Evolutionary conservation across 2,329 filamentous ascomycete species (phyloP).

Genomic region (Myotisia sp.): DNA sequence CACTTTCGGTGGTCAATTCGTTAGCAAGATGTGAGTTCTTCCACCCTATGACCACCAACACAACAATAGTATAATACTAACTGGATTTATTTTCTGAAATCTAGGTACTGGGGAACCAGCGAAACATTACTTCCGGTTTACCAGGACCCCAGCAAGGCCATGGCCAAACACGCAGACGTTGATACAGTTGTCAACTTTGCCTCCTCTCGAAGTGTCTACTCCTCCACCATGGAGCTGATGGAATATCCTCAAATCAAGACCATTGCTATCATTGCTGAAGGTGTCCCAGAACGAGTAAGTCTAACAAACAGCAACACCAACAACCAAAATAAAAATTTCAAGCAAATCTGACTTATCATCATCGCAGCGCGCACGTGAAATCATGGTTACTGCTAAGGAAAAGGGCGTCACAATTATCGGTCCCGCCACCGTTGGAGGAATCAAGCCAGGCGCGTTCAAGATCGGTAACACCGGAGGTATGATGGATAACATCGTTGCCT

Average conservation of each 20-base stretch:
- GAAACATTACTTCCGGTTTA: conserved; percentile 98
- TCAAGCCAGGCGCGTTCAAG: conserved; percentile 99
- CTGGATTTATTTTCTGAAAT: conserved; percentile 1
- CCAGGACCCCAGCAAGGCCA: conserved; percentile 82
- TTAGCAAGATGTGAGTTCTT: conserved; percentile 78
- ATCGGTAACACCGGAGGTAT: conserved; percentile 99
- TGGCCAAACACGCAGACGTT: conserved; percentile 91
- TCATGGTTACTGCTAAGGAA: conserved; percentile 89
- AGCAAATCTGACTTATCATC: conserved; percentile 1
- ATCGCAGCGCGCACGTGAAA: conserved; percentile 79
- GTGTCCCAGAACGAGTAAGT: conserved; percentile 86
- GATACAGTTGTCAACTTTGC: conserved; percentile 99
- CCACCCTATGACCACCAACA: too few species aligned
- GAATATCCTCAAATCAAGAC: conserved; percentile 92
- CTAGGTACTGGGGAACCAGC: conserved; percentile 93
- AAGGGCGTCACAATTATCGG: conserved; percentile 99
- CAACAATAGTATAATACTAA: conserved; percentile 2
- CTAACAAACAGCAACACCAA: not conserved
- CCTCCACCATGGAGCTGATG: conserved; percentile 97
- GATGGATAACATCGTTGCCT: conserved; percentile 99
- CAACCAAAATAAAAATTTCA: too few species aligned
- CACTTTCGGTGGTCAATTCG: conserved; percentile 98
- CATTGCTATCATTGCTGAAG: conserved; percentile 98
- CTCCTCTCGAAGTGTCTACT: conserved; percentile 96
- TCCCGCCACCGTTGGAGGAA: conserved; percentile 94